A percentile compares a stretch with the other conserved stretches of the same genome.
Evolutionary conservation across 1,284 basidiomycete genomes (phyloP).

Genomic region (Ustanciosporium gigantosporum): DNA sequence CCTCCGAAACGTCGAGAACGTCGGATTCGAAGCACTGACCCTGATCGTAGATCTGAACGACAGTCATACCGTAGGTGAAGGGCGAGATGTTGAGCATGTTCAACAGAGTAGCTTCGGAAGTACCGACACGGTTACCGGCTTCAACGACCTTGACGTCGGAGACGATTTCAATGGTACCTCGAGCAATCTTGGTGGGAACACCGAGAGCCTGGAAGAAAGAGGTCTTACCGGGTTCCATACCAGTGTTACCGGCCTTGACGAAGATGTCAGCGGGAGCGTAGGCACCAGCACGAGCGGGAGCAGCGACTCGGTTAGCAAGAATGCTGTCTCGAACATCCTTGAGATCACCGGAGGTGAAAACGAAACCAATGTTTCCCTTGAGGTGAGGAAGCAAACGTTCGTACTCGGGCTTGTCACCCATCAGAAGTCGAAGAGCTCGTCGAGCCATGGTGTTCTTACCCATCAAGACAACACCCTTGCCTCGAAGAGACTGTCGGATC

Average conservation of each 20-base stretch:
- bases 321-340: constrained; percentile 93
- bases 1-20: constrained; percentile 91
- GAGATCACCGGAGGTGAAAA: constrained; percentile 90
- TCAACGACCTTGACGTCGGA: constrained; percentile 93
- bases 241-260: constrained; percentile 95
- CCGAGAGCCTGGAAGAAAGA: constrained; percentile 99
- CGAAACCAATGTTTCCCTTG: constrained; percentile 98
- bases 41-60: constrained; percentile 66
- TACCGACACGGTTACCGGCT: constrained; percentile 88
- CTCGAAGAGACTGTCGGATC: constrained; percentile 92
- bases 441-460: constrained; percentile 99
- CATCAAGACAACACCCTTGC: constrained; percentile 96
- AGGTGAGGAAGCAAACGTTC: constrained; percentile 94
- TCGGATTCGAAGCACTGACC: constrained; percentile 71
- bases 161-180: constrained; percentile 99
- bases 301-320: constrained; percentile 94
- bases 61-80: constrained; percentile 98
- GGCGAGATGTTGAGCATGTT: constrained; percentile 90
- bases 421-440: constrained; percentile 88
- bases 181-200: constrained; percentile 99
- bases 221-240: constrained; percentile 83
- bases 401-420: constrained; percentile 87
- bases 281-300: constrained; percentile 97
- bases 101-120: constrained; percentile 93
- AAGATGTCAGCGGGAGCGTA: constrained; percentile 87